Base-by-base conservation (phyloP, 139 green algal genomes). In the Closterium sp. region DNA sequence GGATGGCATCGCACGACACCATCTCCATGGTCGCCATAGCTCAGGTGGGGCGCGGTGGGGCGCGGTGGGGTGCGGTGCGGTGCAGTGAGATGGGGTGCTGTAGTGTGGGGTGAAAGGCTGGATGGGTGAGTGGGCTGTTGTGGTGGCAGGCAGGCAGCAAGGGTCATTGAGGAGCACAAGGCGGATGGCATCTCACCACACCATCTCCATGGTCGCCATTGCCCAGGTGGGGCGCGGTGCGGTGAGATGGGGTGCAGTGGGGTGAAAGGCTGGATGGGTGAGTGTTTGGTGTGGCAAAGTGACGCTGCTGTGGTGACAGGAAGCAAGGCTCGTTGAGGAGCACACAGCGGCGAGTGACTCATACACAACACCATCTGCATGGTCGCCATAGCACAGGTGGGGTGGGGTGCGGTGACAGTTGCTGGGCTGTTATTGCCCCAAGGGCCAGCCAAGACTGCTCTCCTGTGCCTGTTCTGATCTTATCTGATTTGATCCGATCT, bases 301-400 rank as follows among this genome's bases (percentile, higher is more conserved):
- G 24, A 13, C 95, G 7, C 87, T 97, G 29, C 92, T 98, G 70
- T 38, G 2, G 32, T 38, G 32, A 3, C 32, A 38, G 2, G 32
- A 3, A 38, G 32, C 2, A 38, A 38, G 32, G 32, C 32, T 38
- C 32, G 3, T 38, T 38, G 32, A 38, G 32, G 32, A 38, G 32
- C 9, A 70, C 1, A 70, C 3, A 13, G 1, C 45, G 45, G 45
- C 45, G 6, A 4, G 45, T 13, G 5, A 19, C 45, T n/a, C n/a
- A n/a, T n/a, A 70, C 96, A 98, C 89, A 96, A 98, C 94, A 98
- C 97, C 0, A 97, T 98, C 11, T 92, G 95, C 2, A 96, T 98
- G 95, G 91, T 96, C 11, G 96, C 93, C 19, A 92, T 97, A 7
- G 95, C 97, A 31, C 45, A 9, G 28, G 92, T 94, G 32, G 90